A percentile compares a stretch with the other conserved stretches of the same genome.
These are phyloP conservation scores for Spathaspora passalidarum DNA, from an alignment of 805 yeast species.

Conservation along the genomic window DNA sequence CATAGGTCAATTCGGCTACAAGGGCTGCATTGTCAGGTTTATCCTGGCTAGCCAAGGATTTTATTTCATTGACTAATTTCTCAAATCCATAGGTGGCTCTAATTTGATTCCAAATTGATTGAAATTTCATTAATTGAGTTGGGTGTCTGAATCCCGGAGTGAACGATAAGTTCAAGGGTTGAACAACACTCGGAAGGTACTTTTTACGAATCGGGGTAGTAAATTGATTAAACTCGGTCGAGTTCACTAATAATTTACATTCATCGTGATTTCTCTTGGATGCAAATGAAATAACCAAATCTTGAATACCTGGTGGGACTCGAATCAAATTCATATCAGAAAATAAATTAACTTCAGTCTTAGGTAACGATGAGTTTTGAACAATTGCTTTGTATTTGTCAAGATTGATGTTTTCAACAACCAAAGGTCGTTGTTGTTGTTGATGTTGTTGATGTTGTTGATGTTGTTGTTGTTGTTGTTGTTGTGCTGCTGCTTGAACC, in stretches of 20 bases:
- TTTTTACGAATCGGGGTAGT: slow-evolving; percentile 31
- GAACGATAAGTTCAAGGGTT: slow-evolving; percentile 12
- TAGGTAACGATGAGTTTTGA: slow-evolving; percentile 27
- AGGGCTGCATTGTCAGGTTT: slow-evolving; percentile 19
- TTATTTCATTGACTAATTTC: slow-evolving; percentile 28
- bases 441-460: neutral
- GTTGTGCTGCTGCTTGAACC: slow-evolving; percentile 2
- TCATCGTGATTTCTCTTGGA: slow-evolving; percentile 27
- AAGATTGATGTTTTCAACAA: slow-evolving; percentile 3
- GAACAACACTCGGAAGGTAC: slow-evolving; percentile 27
- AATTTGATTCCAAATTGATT: slow-evolving; percentile 39
- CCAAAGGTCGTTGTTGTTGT: neutral
- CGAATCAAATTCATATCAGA: slow-evolving; percentile 31
- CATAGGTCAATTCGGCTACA: slow-evolving; percentile 35
- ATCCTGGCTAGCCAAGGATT: slow-evolving; percentile 18
- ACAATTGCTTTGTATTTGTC: slow-evolving; percentile 23
- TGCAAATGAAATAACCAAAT: slow-evolving; percentile 36
- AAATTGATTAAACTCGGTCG: slow-evolving; percentile 21
- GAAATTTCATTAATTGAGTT: slow-evolving; percentile 31
- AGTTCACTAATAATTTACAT: slow-evolving; percentile 21
- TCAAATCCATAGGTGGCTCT: slow-evolving; percentile 34
- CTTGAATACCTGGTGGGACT: slow-evolving; percentile 43
- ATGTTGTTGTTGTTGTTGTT: neutral
- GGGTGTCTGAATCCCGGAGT: slow-evolving; percentile 27
- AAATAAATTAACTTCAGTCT: slow-evolving; percentile 31